Evolutionary conservation across 352 stramenopile species (phyloP).

Genomic region (Globisporangium polare): DNA sequence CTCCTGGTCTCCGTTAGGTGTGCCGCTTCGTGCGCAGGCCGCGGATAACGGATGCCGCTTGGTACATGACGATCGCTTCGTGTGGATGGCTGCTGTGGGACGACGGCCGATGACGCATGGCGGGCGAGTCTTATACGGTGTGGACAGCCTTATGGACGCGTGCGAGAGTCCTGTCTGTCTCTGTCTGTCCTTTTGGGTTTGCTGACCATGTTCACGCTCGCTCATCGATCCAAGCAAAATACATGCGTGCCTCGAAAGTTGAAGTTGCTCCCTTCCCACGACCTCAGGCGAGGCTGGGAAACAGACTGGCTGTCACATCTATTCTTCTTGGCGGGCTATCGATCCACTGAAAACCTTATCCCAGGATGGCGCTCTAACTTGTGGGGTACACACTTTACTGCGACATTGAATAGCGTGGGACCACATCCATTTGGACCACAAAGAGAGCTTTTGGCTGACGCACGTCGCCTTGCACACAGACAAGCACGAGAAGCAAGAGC

Average conservation of each 20-base stretch:
- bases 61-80: neutral
- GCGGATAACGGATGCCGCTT: neutral
- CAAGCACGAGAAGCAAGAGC: no score
- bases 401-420: no score
- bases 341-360: neutral
- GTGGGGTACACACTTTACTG: no score
- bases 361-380: neutral
- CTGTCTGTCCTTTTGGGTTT: no score
- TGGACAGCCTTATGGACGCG: neutral
- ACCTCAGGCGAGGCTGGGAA: neutral
- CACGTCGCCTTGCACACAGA: no score
- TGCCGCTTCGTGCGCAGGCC: neutral
- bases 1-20: no score
- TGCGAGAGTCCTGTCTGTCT: neutral
- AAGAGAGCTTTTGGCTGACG: no score
- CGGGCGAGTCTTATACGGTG: neutral
- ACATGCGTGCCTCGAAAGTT: neutral
- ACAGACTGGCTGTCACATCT: neutral
- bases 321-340: neutral
- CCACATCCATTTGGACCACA: no score
- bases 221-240: no score
- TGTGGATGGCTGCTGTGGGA: neutral
- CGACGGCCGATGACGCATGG: neutral
- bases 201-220: no score
- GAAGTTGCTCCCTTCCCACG: neutral